Evolutionary conservation across 2,329 filamentous ascomycete genomes (phyloP), one percentile per base, ranked within the genome.

Genomic region (Xylaria sp.): DNA sequence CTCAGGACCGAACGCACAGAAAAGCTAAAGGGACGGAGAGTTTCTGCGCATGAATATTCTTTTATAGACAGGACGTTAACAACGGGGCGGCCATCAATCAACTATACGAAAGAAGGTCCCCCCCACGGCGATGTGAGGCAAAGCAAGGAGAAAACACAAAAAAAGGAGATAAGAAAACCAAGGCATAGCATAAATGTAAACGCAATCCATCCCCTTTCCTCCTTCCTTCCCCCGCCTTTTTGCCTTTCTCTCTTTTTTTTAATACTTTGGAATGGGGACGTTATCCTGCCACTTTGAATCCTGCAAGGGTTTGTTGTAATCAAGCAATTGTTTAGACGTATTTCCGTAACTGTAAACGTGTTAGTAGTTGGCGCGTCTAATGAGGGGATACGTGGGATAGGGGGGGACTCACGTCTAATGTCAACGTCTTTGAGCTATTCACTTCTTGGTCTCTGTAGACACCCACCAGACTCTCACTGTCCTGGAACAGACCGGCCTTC

Each of bases 381-480:
- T 6, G 37, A 16, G 9, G 37, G 11, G 37, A 6, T 2, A 13
- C 7, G 37, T 13, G 37, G 11, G 37, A 13, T 9, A 13, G 11
- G 8, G 37, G 11, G 37, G 11, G 11, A 39, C 93, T 93, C 79
- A 97, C 92, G 87, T 99, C 94, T 69, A 99, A 79, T 59, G 92
- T 97, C 76, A 99, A 78, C 44, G 91, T 90, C 76, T 91, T 89
- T 68, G 90, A 95, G 70, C 89, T 95, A 76, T 97, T 99, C 59
- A 91, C 90, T 59, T 88, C 86, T 77, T 99, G 94, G 72, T 99
- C 95, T 66, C 94, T 83, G 79, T 96, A 97, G 9, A 99, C 92
- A 55, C 94, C 94, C 3, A 99, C 92, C 68, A 99, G 75, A 63
- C 92, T 95, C 80, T 99, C 92, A 71, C 91, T 96, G 74, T 95